Base-by-base conservation (phyloP, 129 eudicot genomes). In the Chrysanthemum seticuspe region DNA sequence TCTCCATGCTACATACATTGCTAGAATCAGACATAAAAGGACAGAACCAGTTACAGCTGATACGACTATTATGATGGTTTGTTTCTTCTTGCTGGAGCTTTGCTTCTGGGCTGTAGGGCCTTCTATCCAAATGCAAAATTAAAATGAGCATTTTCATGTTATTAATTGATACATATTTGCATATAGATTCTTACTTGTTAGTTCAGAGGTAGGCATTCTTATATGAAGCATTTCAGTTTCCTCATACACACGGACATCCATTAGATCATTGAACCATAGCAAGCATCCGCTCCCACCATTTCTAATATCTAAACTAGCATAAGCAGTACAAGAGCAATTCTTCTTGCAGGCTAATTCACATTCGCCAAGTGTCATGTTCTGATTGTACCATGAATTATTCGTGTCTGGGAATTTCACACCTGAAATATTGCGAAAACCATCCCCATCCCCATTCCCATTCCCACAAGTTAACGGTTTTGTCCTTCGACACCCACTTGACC, bases 291-390 rank as follows among this genome's bases (percentile, higher is more conserved):
- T 74, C 13, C 96, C 91, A 0, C 82, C 58, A 4, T 67, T 74
- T 9, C 80, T 74, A 13, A 80, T 56, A 72, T 82, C 79, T 12
- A 77, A 53, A 63, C 74, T 80, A 16, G 90, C 69, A 51, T 85
- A 90, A 13, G 87, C 93, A 5, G 67, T 19, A 69, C 96, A 90
- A 8, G 84, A 78, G 67, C 94, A 85, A 36, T 87, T 81, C 62
- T 36, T 81, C 67, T 65, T 65, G 84, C 96, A 87, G 14, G 52
- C 67, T 14, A 0, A 9, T 79, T 80, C 58, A 51, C 96, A 90
- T n/a, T 90, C 83, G 8, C 5, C 70, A 2, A 83, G 73, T 18
- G 58, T 88, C 90, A 75, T 73, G 71, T 57, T 75, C 54, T 8
- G 45, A 54, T 81, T 53, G 55, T 75, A 71, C 84, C 74, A 58